A percentile compares a stretch with the other conserved stretches of the same genome.
Conservation (phyloP, 805 yeast genomes). For the Kodamaea neixiangensis region DNA sequence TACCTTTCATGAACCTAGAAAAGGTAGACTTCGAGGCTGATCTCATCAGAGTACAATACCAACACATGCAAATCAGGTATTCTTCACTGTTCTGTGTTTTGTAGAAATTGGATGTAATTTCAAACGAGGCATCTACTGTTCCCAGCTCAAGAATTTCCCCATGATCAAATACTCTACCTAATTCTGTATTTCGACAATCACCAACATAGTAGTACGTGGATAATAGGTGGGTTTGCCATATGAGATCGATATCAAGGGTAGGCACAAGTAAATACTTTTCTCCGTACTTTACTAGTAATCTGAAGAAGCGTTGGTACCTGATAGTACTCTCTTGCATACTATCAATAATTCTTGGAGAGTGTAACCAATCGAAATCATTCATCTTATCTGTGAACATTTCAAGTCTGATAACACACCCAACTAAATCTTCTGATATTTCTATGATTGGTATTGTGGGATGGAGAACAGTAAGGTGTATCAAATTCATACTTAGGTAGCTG, state of each 20-base stretch:
- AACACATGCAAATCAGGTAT: slow-evolving; percentile 25
- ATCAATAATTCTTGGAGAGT: slow-evolving; percentile 4
- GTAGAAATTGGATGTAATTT: slow-evolving; percentile 19
- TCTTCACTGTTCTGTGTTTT: slow-evolving; percentile 17
- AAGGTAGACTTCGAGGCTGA: not conserved
- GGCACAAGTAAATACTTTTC: slow-evolving; percentile 19
- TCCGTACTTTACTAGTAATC: slow-evolving; percentile 4
- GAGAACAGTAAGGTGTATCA: slow-evolving; percentile 14
- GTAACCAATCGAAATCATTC: slow-evolving; percentile 21
- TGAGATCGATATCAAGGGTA: slow-evolving; percentile 28
- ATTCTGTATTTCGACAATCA: slow-evolving; percentile 11
- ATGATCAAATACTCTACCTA: slow-evolving; percentile 20
- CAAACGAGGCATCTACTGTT: slow-evolving; percentile 17
- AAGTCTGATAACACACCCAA: slow-evolving; percentile 24
- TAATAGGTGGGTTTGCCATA: slow-evolving; percentile 32
- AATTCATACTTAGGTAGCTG: slow-evolving; percentile 6
- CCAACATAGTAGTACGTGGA: slow-evolving; percentile 16
- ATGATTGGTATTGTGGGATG: not conserved
- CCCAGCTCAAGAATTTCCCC: slow-evolving; percentile 26
- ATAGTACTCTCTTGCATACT: slow-evolving; percentile 17
- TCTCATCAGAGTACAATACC: slow-evolving; percentile 10
- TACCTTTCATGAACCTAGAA: not conserved
- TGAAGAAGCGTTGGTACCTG: slow-evolving; percentile 22
- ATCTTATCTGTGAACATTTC: slow-evolving; percentile 23
- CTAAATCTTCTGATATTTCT: slow-evolving; percentile 24